phyloP scores from a whole-genome alignment of 2,329 filamentous ascomycete genomes.

The Curvularia sp. region DNA sequence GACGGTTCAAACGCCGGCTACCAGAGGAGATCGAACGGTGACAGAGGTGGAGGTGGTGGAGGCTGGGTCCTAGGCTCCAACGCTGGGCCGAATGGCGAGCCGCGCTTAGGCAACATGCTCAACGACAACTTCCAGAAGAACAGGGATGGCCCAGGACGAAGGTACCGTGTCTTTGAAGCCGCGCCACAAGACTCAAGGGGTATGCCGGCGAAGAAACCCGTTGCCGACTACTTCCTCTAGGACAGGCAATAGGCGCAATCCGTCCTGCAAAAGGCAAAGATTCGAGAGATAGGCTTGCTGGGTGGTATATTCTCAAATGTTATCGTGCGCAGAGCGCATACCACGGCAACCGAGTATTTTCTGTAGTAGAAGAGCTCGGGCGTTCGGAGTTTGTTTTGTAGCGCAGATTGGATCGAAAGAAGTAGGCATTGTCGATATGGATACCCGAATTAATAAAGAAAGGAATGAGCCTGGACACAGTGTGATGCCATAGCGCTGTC shows the following conservation, averaged over 20 bases:
- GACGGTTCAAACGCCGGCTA: slow-evolving; percentile 67
- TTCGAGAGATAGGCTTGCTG: not conserved
- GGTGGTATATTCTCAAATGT: not conserved
- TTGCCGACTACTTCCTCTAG: slow-evolving; percentile 91
- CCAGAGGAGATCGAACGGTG: slow-evolving; percentile 69
- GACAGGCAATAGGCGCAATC: not conserved
- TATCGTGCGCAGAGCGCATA: not conserved
- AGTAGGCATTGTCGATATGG: slow-evolving; percentile 5
- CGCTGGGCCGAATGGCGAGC: slow-evolving; percentile 44
- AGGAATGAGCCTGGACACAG: not conserved
- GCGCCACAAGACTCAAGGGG: slow-evolving; percentile 94
- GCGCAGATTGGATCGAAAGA: slow-evolving; percentile 1
- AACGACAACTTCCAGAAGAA: slow-evolving; percentile 54
- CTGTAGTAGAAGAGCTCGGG: slow-evolving; percentile 10
- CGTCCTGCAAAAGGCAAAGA: not conserved
- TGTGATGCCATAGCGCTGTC: not conserved
- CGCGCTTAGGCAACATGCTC: slow-evolving; percentile 49
- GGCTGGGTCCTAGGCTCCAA: slow-evolving; percentile 48
- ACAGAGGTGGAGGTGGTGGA: slow-evolving; percentile 59
- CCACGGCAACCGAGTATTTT: not conserved
- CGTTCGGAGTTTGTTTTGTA: slow-evolving; percentile 8
- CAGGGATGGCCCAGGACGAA: slow-evolving; percentile 75
- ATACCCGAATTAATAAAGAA: slow-evolving; percentile 8
- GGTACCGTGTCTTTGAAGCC: slow-evolving; percentile 95
- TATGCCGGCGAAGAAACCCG: slow-evolving; percentile 98